Evolutionary conservation across 257 asterid genomes (phyloP).

Genomic region (Plantago major): DNA sequence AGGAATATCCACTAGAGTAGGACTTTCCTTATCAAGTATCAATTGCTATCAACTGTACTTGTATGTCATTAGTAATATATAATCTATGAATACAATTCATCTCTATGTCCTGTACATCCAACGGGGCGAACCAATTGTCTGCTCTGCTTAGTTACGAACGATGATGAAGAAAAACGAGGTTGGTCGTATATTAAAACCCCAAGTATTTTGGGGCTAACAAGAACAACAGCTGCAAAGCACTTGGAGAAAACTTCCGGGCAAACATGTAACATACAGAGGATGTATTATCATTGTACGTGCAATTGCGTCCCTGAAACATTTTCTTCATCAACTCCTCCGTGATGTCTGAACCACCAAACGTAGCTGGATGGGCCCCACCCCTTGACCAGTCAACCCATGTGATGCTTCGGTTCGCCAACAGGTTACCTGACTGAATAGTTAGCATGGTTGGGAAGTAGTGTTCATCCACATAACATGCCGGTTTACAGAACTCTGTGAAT

Average conservation of each 20-base stretch:
- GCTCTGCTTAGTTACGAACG: no score
- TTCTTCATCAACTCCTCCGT: slow-evolving; percentile 39
- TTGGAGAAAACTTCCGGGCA: slow-evolving; percentile 63
- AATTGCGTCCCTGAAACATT: slow-evolving; percentile 27
- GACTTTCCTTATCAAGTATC: no score
- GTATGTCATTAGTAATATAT: no score
- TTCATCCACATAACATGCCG: slow-evolving; percentile 60
- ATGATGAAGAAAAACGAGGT: no score
- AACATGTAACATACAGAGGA: slow-evolving; percentile 41
- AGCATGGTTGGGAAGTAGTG: slow-evolving; percentile 66
- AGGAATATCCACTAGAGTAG: no score
- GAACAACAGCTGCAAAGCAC: slow-evolving; percentile 44
- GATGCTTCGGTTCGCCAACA: slow-evolving; percentile 48
- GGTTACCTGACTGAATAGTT: slow-evolving; percentile 27
- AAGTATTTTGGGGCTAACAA: slow-evolving; percentile 42
- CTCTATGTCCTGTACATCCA: no score
- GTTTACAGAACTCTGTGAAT: slow-evolving; percentile 52
- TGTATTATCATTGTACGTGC: slow-evolving; percentile 36
- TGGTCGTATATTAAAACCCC: slow-evolving; percentile 29
- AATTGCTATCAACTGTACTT: no score
- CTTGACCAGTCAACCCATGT: slow-evolving; percentile 76
- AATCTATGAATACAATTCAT: no score
- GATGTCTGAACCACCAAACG: slow-evolving; percentile 45
- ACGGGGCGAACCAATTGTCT: no score
- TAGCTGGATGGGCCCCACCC: slow-evolving; percentile 72